These are phyloP conservation scores for Lecanosticta acicola DNA, from an alignment of 2,329 filamentous ascomycete species.

Conservation along the genomic window DNA sequence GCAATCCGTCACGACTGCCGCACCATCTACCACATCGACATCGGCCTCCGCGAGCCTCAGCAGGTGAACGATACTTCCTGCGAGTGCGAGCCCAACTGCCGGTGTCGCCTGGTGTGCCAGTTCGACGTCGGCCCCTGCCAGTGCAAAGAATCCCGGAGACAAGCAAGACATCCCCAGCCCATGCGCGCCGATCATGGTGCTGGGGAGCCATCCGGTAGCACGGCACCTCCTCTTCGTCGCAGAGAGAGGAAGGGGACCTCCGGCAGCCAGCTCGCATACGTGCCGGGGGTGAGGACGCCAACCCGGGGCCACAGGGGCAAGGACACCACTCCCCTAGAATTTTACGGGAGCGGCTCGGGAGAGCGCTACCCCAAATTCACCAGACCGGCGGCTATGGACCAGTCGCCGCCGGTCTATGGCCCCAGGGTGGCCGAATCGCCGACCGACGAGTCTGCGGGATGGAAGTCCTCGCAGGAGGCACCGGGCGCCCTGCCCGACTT, in stretches of 20 bases:
- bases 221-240: too few relatives aligned
- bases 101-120: constrained; percentile 3
- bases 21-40: not conserved
- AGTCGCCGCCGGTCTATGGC: not conserved
- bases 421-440: not conserved
- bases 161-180: too few relatives aligned
- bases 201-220: too few relatives aligned
- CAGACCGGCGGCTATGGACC: constrained; percentile 1
- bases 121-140: constrained; percentile 2
- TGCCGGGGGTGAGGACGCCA: constrained; percentile 10
- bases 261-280: constrained; percentile 14
- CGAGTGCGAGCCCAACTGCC: not conserved
- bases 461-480: constrained; percentile 2
- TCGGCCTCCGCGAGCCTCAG: too few relatives aligned
- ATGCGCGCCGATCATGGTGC: too few relatives aligned
- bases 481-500: constrained; percentile 14
- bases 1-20: not conserved
- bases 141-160: constrained; percentile 1
- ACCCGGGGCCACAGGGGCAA: constrained; percentile 15
- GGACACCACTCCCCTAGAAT: constrained; percentile 17
- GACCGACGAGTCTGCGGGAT: constrained; percentile 1
- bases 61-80: constrained; percentile 1
- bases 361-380: constrained; percentile 16
- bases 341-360: constrained; percentile 17
- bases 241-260: too few relatives aligned